Evolutionary conservation across 2,329 filamentous ascomycete species (phyloP), one percentile per base, ranked within the genome.

Genomic region (Cladophialophora bantiana): DNA sequence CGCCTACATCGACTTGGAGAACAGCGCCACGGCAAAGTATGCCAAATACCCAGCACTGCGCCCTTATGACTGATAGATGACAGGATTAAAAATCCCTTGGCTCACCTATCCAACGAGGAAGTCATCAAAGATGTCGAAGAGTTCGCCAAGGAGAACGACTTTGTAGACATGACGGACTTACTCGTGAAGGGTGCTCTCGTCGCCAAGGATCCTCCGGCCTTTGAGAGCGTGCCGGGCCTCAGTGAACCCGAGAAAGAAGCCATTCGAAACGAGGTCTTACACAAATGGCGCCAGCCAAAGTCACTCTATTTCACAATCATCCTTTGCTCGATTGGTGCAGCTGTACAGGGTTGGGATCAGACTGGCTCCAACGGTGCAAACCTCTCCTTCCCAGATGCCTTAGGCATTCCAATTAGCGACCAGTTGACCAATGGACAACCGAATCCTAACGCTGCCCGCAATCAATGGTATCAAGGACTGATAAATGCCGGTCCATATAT

Each of bases 381-480:
- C 60, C 74, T 86, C 31, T 82, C 78, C 3, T 85, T 84, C 71
- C 83, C 83, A 3, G 73, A 74, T 32, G 80, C 78, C 10, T 78
- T 83, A 55, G 78, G 78, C 45, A 86, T 83, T 32, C 74, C 77
- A 1, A 75, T 84, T n/a, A 26, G 32, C 4, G 57, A 64, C 20
- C 40, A 31, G 1, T 34, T 69, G 18, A 42, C 62, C 18, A 57
- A 68, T 35, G 65, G 70, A n/a, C 67, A 68, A 26, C 69, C 73
- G 26, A 75, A 75, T 52, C 76, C 77, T 15, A 69, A 75, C n/a
- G 77, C 79, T 56, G 74, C 77, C 18, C 78, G 76, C 38, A 84
- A 86, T 70, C 79, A 79, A 18, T 86, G 84, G 79, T 80, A 89
- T 53, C 80, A 90, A 18, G 89, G 89, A 38, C 78, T 90, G 7